Conservation (phyloP, 768 basidiomycete genomes). For the Mycena filopes region DNA sequence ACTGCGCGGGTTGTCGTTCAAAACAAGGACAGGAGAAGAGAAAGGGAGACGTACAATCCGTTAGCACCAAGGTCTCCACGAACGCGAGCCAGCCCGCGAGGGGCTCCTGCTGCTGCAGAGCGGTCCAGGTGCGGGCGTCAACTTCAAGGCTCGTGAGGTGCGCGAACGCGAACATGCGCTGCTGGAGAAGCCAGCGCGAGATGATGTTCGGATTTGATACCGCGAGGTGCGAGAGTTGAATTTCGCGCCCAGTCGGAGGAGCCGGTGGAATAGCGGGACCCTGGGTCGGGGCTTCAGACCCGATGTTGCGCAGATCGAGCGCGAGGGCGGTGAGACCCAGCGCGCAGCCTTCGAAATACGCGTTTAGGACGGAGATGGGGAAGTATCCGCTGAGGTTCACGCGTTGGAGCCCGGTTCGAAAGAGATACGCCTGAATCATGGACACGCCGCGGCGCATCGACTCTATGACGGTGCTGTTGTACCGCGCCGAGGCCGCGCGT, state of each 20-base stretch:
- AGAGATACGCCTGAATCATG: neutral
- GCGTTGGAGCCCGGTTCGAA: neutral
- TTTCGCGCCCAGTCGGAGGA: neutral
- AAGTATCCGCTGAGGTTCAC: slow-evolving; percentile 8
- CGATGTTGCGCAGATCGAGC: neutral
- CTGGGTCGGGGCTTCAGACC: neutral
- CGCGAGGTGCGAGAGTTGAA: neutral
- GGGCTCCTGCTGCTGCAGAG: neutral
- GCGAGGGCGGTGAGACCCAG: neutral
- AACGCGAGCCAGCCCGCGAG: neutral
- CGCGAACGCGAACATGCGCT: neutral
- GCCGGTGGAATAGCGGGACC: too few relatives aligned
- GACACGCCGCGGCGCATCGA: neutral
- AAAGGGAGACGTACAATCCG: neutral
- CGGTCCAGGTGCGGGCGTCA: neutral
- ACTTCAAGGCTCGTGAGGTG: slow-evolving; percentile 5
- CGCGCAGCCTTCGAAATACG: neutral
- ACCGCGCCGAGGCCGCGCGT: neutral
- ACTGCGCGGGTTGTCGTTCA: neutral
- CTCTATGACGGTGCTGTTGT: neutral
- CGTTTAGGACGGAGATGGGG: neutral
- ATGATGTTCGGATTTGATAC: neutral
- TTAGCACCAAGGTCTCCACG: neutral
- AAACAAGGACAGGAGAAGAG: neutral
- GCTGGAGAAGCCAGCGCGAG: slow-evolving; percentile 6